These are phyloP conservation scores for Blastobotrys niveus DNA, from an alignment of 1,139 yeast species.

Conservation along the genomic window DNA sequence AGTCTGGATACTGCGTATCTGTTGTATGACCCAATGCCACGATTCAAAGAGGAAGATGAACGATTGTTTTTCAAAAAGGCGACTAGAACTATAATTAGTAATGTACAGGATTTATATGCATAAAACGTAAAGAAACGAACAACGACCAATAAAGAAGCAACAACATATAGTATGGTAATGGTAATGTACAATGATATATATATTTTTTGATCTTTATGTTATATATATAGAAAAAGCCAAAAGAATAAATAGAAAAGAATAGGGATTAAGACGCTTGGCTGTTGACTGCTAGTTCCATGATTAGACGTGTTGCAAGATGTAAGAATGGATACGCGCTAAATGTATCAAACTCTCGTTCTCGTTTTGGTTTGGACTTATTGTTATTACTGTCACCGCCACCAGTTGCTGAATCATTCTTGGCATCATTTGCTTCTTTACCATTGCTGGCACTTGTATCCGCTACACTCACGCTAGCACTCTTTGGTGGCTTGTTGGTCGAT, in stretches of 20 bases:
- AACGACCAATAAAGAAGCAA: background rate
- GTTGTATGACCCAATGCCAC: conserved; percentile 26
- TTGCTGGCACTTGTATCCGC: too few species aligned
- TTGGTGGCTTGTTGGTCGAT: conserved; percentile 29
- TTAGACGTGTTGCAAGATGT: conserved; percentile 84
- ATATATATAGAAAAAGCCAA: too few species aligned
- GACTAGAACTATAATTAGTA: conserved; percentile 25
- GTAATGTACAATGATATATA: background rate
- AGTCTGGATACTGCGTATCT: conserved; percentile 14
- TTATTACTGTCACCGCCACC: background rate
- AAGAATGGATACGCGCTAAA: conserved; percentile 93
- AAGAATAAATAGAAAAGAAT: too few species aligned
- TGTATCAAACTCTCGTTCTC: conserved; percentile 43
- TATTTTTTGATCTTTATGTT: background rate
- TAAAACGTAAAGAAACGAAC: conserved; percentile 1
- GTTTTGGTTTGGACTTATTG: conserved; percentile 7
- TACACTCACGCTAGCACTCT: too few species aligned
- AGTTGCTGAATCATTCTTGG: too few species aligned
- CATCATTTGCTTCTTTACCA: too few species aligned
- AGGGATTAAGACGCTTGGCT: too few species aligned
- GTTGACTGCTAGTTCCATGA: conserved; percentile 95
- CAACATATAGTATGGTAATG: background rate
- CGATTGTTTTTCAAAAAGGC: conserved; percentile 26
- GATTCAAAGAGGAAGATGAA: conserved; percentile 26
- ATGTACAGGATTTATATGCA: conserved; percentile 24